These are phyloP conservation scores for Blastobotrys chiropterorum DNA, from an alignment of 805 yeast genomes.

Conservation along the genomic window DNA sequence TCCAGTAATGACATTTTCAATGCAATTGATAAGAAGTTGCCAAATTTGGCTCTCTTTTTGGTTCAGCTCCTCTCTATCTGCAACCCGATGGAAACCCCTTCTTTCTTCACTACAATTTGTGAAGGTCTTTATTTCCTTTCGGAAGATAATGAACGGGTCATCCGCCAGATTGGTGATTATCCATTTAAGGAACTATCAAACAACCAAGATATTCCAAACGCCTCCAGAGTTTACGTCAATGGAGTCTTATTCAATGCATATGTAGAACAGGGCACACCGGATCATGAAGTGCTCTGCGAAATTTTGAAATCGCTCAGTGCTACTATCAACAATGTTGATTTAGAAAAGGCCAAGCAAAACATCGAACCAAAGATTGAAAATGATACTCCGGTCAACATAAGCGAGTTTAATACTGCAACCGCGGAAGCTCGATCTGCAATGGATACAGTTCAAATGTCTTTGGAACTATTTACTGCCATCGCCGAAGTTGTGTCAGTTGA, in stretches of 20 bases:
- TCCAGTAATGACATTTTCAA: constrained; percentile 57
- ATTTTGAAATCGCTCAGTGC: constrained; percentile 14
- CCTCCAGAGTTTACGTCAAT: constrained; percentile 23
- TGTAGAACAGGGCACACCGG: constrained; percentile 14
- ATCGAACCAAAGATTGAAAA: constrained; percentile 16
- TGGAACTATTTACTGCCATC: constrained; percentile 72
- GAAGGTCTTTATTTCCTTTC: constrained; percentile 29
- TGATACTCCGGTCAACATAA: constrained; percentile 19
- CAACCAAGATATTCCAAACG: constrained; percentile 1
- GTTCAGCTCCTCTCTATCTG: constrained; percentile 9
- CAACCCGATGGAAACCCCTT: background rate
- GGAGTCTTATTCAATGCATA: constrained; percentile 26
- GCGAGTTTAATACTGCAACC: constrained; percentile 10
- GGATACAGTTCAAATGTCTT: constrained; percentile 59
- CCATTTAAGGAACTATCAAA: constrained; percentile 6
- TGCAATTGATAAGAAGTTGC: constrained; percentile 28
- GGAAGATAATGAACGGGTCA: constrained; percentile 23
- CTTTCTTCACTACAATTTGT: constrained; percentile 15
- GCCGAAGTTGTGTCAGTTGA: constrained; percentile 48
- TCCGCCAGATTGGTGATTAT: constrained; percentile 9
- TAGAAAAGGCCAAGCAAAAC: constrained; percentile 8
- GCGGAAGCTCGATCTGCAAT: constrained; percentile 33
- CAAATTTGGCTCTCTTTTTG: constrained; percentile 18
- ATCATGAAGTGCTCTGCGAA: constrained; percentile 10
- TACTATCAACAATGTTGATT: constrained; percentile 11